Evolutionary conservation across 345 rosid genomes (phyloP), one percentile per base, ranked within the genome.

Genomic region (Cardamine resedifolia): DNA sequence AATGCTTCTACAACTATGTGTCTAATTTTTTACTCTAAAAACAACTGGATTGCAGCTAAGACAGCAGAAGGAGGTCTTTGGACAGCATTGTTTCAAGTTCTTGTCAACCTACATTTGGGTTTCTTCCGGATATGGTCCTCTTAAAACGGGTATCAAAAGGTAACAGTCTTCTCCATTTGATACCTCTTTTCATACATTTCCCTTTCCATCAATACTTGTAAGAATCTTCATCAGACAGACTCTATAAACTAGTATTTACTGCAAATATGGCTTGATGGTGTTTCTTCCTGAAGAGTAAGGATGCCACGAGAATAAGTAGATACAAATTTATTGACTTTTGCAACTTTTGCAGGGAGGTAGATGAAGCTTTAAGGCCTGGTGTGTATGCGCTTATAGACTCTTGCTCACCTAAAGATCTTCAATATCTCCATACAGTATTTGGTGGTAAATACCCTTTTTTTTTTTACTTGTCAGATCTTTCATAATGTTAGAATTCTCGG

Each of bases 321-420:
- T 68, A 66, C 8, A 11, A 39, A 30, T 62, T 21, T 4, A 44
- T 24, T 69, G 79, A 41, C 15, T 58, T 26, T 41, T 75, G 43
- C 51, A 52, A 67, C 44, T 55, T 53, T 74, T 66, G 65, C 88
- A 95, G 99, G 84, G 96, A 95, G 77, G 72, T 89, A 70, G 92
- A 91, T 64, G 97, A 87, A 80, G 96, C 97, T 66, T 79, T 95
- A 67, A 90, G 71, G 68, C 96, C 99, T 28, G 98, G 96, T 66
- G 83, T 95, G 14, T 85, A 88, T 80, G 98, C 99, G 65, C 73
- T 95, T 65, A 81, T 95, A 71, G 99, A 95, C 71, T 80, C 86
- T 62, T 95, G 99, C 79, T 83, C 91, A 26, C 83, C 83, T 9
- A 77, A 86, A 41, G 93, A 95, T 77, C 87, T 88, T 76, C 97